phyloP scores from a whole-genome alignment of 2,329 filamentous ascomycete genomes.

The Alternaria panax region DNA sequence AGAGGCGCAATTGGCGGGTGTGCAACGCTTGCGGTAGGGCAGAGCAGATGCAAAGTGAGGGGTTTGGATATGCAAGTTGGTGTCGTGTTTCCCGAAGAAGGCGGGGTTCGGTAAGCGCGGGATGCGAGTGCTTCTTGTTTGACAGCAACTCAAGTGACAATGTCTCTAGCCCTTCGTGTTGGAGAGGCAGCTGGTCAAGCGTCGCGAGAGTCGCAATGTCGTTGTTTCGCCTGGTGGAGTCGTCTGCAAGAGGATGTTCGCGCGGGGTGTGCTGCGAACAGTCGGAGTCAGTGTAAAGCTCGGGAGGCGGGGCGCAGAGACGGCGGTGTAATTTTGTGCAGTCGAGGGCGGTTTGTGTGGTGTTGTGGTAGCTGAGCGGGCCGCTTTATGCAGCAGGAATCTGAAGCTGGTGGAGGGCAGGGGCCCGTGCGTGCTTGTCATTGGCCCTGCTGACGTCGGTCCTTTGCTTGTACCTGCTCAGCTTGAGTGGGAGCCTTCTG shows the following conservation, averaged over 20 bases:
- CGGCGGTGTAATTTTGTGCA: slow-evolving; percentile 33
- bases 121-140: slow-evolving; percentile 19
- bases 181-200: slow-evolving; percentile 17
- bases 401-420: slow-evolving; percentile 31
- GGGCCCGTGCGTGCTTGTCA: slow-evolving; percentile 29
- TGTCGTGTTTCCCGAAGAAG: slow-evolving; percentile 15
- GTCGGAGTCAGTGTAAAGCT: slow-evolving; percentile 16
- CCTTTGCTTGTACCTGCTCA: slow-evolving; percentile 9
- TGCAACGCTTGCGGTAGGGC: slow-evolving; percentile 28
- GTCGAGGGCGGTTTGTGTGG: slow-evolving; percentile 27
- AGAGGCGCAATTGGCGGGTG: slow-evolving; percentile 19
- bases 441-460: slow-evolving; percentile 34
- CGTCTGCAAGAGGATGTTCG: slow-evolving; percentile 17
- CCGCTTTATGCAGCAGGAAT: slow-evolving; percentile 42
- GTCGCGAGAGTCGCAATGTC: slow-evolving; percentile 15
- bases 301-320: slow-evolving; percentile 17
- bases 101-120: slow-evolving; percentile 22
- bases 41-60: slow-evolving; percentile 28
- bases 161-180: slow-evolving; percentile 12
- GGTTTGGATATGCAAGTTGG: slow-evolving; percentile 22
- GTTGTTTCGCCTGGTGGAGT: slow-evolving; percentile 23
- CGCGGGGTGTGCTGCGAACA: slow-evolving; percentile 19
- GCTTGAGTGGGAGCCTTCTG: not conserved
- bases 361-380: slow-evolving; percentile 36
- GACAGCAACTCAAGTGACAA: slow-evolving; percentile 19